Percentiles rank a stretch among this genome's conserved stretches.
phyloP scores from a whole-genome alignment of 495 filamentous ascomycete genomes.

The Glutinoglossum americanum region DNA sequence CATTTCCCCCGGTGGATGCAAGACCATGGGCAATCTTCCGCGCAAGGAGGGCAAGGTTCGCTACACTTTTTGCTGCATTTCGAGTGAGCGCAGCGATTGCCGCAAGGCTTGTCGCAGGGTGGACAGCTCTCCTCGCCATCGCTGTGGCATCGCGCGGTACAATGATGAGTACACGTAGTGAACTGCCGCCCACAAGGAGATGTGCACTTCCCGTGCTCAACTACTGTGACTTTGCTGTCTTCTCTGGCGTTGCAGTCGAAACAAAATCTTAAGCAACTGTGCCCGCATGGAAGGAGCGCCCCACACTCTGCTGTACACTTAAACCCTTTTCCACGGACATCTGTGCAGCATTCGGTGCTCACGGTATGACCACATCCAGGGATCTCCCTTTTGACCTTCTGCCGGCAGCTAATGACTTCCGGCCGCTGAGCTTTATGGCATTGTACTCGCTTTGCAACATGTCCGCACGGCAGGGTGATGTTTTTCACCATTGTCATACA shows the following conservation, averaged over 20 bases:
- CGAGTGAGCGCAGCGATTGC: slow-evolving; percentile 40
- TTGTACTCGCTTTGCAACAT: slow-evolving; percentile 21
- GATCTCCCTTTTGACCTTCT: slow-evolving; percentile 21
- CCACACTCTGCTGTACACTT: slow-evolving; percentile 28
- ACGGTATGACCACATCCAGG: slow-evolving; percentile 33
- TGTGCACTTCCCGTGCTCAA: slow-evolving; percentile 29
- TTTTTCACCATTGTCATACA: slow-evolving; percentile 24
- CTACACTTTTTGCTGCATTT: slow-evolving; percentile 33
- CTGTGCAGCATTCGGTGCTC: slow-evolving; percentile 25
- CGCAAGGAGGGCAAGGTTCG: slow-evolving; percentile 46
- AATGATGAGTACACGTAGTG: slow-evolving; percentile 36
- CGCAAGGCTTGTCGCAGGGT: slow-evolving; percentile 32
- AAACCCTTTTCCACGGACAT: slow-evolving; percentile 18
- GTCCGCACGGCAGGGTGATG: slow-evolving; percentile 36
- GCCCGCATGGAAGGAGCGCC: slow-evolving; percentile 31
- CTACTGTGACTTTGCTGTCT: slow-evolving; percentile 10
- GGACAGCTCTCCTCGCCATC: slow-evolving; percentile 26
- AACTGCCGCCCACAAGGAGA: slow-evolving; percentile 30
- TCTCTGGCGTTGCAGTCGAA: slow-evolving; percentile 21
- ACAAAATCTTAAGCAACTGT: slow-evolving; percentile 33
- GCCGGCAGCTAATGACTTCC: slow-evolving; percentile 13
- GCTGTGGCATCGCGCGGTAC: slow-evolving; percentile 31
- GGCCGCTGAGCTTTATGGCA: slow-evolving; percentile 32
- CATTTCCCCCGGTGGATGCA: slow-evolving; percentile 35
- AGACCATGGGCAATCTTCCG: slow-evolving; percentile 30